Conservation (phyloP, 1,139 yeast genomes). For the Komagataea norvegica region DNA sequence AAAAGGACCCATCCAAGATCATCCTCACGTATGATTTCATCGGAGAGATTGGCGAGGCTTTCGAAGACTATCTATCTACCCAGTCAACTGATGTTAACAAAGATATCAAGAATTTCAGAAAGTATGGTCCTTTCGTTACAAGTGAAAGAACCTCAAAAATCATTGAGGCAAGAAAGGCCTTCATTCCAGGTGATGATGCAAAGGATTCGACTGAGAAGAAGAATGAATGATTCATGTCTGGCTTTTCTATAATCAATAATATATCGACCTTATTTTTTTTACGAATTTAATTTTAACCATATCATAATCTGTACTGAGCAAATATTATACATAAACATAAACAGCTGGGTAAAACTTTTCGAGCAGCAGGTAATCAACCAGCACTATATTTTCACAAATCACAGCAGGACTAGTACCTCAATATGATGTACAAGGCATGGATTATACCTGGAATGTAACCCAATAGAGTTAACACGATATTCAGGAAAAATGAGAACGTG, state of each 20-base stretch:
- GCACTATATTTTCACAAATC: not conserved
- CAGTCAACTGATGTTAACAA: constrained; percentile 30
- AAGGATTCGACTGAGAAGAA: constrained; percentile 13
- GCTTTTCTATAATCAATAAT: not conserved
- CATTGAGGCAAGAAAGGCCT: constrained; percentile 29
- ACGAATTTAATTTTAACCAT: too few relatives aligned
- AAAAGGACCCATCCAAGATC: constrained; percentile 36
- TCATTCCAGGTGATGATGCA: not conserved
- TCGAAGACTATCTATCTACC: constrained; percentile 32
- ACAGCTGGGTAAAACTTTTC: too few relatives aligned
- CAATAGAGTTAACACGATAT: constrained; percentile 53
- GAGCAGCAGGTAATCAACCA: too few relatives aligned
- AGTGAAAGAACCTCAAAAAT: constrained; percentile 39
- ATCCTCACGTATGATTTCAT: constrained; percentile 50
- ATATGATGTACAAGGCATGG: constrained; percentile 57
- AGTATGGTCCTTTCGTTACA: constrained; percentile 53
- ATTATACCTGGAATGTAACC: constrained; percentile 66
- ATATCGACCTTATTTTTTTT: not conserved
- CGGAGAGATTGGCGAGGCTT: constrained; percentile 44
- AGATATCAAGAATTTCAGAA: constrained; percentile 44
- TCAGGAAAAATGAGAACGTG: constrained; percentile 49
- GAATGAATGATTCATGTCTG: not conserved
- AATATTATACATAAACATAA: too few relatives aligned
- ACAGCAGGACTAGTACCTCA: constrained; percentile 18
- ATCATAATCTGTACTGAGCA: too few relatives aligned